Evolutionary conservation across 139 green algal species (phyloP).

Genomic region (Pseudopediastrum boryanum): DNA sequence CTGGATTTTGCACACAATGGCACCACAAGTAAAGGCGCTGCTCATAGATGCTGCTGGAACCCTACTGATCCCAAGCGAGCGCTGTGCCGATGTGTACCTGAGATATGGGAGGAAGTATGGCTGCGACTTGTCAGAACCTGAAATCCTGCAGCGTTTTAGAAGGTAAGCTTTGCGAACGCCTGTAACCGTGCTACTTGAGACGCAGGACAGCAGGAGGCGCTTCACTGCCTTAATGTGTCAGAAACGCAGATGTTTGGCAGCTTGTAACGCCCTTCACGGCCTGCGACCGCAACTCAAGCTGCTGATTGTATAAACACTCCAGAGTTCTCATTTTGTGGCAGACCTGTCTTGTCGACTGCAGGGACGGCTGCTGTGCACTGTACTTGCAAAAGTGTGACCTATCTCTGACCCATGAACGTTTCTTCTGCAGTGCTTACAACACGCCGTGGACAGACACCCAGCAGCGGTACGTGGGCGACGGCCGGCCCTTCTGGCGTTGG

Average conservation of each 20-base stretch:
- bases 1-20: too few species aligned
- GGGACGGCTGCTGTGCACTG: not conserved
- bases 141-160: constrained; percentile 71
- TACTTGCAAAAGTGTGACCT: not conserved
- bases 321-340: not conserved
- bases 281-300: not conserved
- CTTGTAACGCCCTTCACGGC: not conserved
- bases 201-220: too few species aligned
- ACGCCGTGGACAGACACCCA: constrained; percentile 62
- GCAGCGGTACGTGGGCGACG: constrained; percentile 79
- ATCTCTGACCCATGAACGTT: not conserved
- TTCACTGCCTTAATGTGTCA: too few species aligned
- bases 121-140: constrained; percentile 40
- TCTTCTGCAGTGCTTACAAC: constrained; percentile 65
- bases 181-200: too few species aligned
- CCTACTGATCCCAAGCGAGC: constrained; percentile 61
- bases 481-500: constrained; percentile 69
- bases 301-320: not conserved
- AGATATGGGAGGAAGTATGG: constrained; percentile 61
- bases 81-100: constrained; percentile 68
- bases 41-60: constrained; percentile 75
- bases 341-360: too few species aligned
- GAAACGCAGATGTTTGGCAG: not conserved
- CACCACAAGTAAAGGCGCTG: too few species aligned
- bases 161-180: too few species aligned